These are phyloP conservation scores for Tetradesmus obliquus DNA, from an alignment of 139 green algal species.

Conservation along the genomic window DNA sequence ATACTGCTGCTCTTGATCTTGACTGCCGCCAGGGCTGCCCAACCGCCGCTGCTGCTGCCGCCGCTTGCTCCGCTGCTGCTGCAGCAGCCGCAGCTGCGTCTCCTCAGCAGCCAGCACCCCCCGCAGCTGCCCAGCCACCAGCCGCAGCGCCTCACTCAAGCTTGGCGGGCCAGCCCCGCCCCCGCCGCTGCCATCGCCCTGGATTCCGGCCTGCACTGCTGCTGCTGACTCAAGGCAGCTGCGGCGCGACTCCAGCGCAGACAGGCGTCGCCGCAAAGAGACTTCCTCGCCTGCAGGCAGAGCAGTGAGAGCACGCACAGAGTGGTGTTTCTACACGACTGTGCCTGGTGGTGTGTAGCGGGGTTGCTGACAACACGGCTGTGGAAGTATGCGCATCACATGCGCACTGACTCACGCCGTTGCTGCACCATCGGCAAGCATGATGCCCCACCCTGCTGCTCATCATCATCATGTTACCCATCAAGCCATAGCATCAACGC, in stretches of 20 bases:
- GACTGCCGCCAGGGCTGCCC: slow-evolving; percentile 4
- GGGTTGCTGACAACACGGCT: too few relatives aligned
- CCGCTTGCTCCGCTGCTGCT: neutral
- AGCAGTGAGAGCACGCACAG: neutral
- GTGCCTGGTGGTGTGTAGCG: too few relatives aligned
- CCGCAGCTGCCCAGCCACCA: slow-evolving; percentile 39
- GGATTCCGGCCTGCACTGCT: slow-evolving; percentile 37
- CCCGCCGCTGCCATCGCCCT: slow-evolving; percentile 20
- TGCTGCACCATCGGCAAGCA: too few relatives aligned
- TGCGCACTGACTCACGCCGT: too few relatives aligned
- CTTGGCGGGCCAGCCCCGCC: neutral
- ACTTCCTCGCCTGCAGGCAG: slow-evolving; percentile 61
- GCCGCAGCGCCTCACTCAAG: slow-evolving; percentile 52
- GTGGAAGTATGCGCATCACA: too few relatives aligned
- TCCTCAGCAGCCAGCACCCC: slow-evolving; percentile 30
- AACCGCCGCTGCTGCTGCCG: neutral
- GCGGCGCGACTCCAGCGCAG: slow-evolving; percentile 57
- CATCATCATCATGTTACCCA: too few relatives aligned
- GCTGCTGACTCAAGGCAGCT: slow-evolving; percentile 58
- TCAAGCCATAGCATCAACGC: too few relatives aligned
- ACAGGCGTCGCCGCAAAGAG: slow-evolving; percentile 52
- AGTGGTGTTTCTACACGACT: neutral
- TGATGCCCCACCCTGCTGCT: too few relatives aligned
- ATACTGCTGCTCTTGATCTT: neutral
- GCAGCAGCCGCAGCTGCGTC: slow-evolving; percentile 28